Conservation (phyloP, 352 stramenopile species). For the Phytophthora multivora region DNA sequence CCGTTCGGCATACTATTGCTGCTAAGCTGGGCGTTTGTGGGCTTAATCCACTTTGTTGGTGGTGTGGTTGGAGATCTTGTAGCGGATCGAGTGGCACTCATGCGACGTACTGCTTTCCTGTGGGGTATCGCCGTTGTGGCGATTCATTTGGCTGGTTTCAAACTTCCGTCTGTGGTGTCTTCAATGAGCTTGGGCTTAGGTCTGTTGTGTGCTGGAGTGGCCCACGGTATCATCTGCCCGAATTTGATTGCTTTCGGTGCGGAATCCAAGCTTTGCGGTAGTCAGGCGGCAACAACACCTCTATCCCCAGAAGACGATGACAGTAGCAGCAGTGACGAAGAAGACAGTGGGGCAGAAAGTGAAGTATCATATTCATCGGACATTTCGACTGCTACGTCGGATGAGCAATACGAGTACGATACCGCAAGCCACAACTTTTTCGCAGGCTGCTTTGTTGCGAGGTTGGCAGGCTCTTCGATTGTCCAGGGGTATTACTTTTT, state of each 20-base stretch:
- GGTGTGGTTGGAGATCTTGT: conserved; percentile 55
- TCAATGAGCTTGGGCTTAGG: conserved; percentile 40
- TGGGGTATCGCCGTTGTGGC: conserved; percentile 56
- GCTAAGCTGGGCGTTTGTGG: conserved; percentile 57
- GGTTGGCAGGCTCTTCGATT: conserved; percentile 42
- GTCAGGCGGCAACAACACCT: conserved; percentile 3
- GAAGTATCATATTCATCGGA: conserved; percentile 25
- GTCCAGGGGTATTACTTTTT: conserved; percentile 69
- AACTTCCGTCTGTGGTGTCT: conserved; percentile 30
- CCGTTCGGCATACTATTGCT: conserved; percentile 66
- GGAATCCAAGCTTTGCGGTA: conserved; percentile 29
- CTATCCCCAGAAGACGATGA: conserved; percentile 18
- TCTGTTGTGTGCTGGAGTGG: conserved; percentile 43
- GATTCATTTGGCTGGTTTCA: conserved; percentile 46
- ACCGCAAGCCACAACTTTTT: conserved; percentile 30
- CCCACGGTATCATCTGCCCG: conserved; percentile 53
- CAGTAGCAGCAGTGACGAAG: conserved; percentile 22
- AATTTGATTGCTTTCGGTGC: conserved; percentile 59
- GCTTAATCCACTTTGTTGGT: conserved; percentile 56
- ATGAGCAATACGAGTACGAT: conserved; percentile 12
- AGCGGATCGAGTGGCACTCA: conserved; percentile 47
- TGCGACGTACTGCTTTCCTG: conserved; percentile 43
- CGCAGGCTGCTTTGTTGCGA: conserved; percentile 52
- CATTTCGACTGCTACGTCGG: conserved; percentile 8
- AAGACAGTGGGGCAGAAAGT: conserved; percentile 31